phyloP scores from a whole-genome alignment of 2,329 filamentous ascomycete genomes.

The Corynespora cassiicola region DNA sequence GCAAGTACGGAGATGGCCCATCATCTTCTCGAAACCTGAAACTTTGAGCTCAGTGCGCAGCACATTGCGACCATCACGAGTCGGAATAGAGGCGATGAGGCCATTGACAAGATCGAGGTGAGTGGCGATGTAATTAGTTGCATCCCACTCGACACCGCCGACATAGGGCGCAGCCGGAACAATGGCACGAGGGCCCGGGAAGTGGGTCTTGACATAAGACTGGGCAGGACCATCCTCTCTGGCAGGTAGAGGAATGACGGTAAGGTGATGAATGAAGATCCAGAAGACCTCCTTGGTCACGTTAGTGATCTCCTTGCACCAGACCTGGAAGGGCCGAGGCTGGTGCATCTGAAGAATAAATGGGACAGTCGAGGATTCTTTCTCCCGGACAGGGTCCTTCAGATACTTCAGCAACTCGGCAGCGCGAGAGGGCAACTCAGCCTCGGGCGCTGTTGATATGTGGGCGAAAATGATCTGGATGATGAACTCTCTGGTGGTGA shows the following conservation, averaged over 20 bases:
- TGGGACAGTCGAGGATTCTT: slow-evolving; percentile 76
- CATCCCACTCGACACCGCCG: slow-evolving; percentile 97
- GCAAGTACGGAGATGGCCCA: slow-evolving; percentile 84
- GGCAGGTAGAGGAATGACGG: slow-evolving; percentile 73
- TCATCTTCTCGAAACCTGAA: slow-evolving; percentile 89
- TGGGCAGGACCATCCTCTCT: slow-evolving; percentile 17
- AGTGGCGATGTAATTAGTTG: slow-evolving; percentile 92
- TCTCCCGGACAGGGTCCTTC: slow-evolving; percentile 74
- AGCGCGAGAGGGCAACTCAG: slow-evolving; percentile 72
- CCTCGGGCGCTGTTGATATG: slow-evolving; percentile 66
- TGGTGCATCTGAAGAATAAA: slow-evolving; percentile 92
- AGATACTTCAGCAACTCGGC: slow-evolving; percentile 79
- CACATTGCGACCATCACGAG: slow-evolving; percentile 71
- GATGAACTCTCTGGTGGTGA: slow-evolving; percentile 89
- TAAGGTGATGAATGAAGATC: slow-evolving; percentile 96
- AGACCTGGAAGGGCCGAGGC: slow-evolving; percentile 86
- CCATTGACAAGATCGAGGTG: slow-evolving; percentile 94
- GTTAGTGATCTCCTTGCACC: slow-evolving; percentile 90
- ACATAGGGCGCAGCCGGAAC: slow-evolving; percentile 95
- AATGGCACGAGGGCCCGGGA: slow-evolving; percentile 84
- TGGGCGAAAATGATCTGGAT: slow-evolving; percentile 89
- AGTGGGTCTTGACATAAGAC: slow-evolving; percentile 69
- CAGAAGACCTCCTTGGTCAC: slow-evolving; percentile 99
- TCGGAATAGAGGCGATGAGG: slow-evolving; percentile 81
- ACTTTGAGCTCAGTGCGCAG: slow-evolving; percentile 80